phyloP scores from a whole-genome alignment of 768 basidiomycete species.

The Trichaptum fuscoviolaceum region DNA sequence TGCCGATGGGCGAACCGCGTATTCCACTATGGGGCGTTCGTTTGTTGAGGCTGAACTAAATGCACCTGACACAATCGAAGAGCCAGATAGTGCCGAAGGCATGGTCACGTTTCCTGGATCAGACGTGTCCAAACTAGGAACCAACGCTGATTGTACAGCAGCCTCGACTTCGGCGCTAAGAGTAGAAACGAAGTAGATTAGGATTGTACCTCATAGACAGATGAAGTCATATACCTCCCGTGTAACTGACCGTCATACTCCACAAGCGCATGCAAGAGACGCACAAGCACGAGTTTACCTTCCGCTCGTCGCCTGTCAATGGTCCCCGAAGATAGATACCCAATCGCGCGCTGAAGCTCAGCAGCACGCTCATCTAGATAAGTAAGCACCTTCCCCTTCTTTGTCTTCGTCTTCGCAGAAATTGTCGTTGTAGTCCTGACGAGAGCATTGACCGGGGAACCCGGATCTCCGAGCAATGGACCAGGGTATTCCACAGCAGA shows the following conservation, averaged over 20 bases:
- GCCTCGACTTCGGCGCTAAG: slow-evolving; percentile 61
- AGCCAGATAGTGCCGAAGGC: slow-evolving; percentile 18
- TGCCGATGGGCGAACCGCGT: slow-evolving; percentile 54
- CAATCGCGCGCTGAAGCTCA: slow-evolving; percentile 73
- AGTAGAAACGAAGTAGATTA: slow-evolving; percentile 2
- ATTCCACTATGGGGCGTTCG: slow-evolving; percentile 52
- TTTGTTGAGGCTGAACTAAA: slow-evolving; percentile 25
- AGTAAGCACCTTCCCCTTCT: slow-evolving; percentile 70
- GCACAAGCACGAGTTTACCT: slow-evolving; percentile 69
- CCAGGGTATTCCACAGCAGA: slow-evolving; percentile 71
- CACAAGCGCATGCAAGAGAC: slow-evolving; percentile 72
- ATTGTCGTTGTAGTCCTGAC: slow-evolving; percentile 50
- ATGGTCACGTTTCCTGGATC: slow-evolving; percentile 8
- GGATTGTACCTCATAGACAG: neutral
- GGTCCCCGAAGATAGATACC: slow-evolving; percentile 54
- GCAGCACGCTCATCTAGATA: slow-evolving; percentile 73
- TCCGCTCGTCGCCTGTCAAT: slow-evolving; percentile 58
- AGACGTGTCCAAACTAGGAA: slow-evolving; percentile 46
- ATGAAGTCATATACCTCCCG: slow-evolving; percentile 63
- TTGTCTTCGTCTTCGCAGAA: slow-evolving; percentile 66
- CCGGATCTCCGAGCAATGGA: slow-evolving; percentile 60
- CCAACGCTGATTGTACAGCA: slow-evolving; percentile 67
- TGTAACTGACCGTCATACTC: slow-evolving; percentile 85
- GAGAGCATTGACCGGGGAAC: slow-evolving; percentile 55
- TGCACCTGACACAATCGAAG: slow-evolving; percentile 14